A percentile compares a stretch with the other conserved stretches of the same genome.
These are phyloP conservation scores for Gossypium laxum DNA, from an alignment of 441 rosid species.

Conservation along the genomic window DNA sequence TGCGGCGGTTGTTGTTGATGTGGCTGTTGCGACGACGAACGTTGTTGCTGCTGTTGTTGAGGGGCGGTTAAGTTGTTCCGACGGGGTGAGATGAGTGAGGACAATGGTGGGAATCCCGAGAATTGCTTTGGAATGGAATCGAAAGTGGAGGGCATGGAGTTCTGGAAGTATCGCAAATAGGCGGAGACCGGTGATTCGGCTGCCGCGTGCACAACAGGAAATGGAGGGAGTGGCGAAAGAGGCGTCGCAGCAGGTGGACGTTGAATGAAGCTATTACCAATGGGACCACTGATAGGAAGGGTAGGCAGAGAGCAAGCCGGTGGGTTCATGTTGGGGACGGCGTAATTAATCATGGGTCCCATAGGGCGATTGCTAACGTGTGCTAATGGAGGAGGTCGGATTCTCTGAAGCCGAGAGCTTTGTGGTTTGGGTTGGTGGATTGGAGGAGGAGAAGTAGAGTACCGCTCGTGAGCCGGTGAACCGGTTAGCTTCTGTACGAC, in stretches of 20 bases:
- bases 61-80: slow-evolving; percentile 38
- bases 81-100: slow-evolving; percentile 54
- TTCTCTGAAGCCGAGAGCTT: slow-evolving; percentile 77
- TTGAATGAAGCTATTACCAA: slow-evolving; percentile 21
- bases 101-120: slow-evolving; percentile 49
- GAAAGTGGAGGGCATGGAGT: slow-evolving; percentile 23
- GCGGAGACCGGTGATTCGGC: slow-evolving; percentile 90
- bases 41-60: slow-evolving; percentile 16
- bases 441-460: slow-evolving; percentile 72
- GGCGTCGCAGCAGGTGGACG: slow-evolving; percentile 33
- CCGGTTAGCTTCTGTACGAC: slow-evolving; percentile 92
- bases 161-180: slow-evolving; percentile 62
- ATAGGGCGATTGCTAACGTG: slow-evolving; percentile 58
- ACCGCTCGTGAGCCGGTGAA: slow-evolving; percentile 70
- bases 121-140: slow-evolving; percentile 41
- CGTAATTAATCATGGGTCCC: slow-evolving; percentile 37
- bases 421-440: slow-evolving; percentile 61
- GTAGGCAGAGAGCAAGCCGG: background rate
- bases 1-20: slow-evolving; percentile 15
- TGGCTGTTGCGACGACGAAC: slow-evolving; percentile 20
- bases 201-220: slow-evolving; percentile 68
- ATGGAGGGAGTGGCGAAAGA: slow-evolving; percentile 74
- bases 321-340: slow-evolving; percentile 16
- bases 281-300: background rate
- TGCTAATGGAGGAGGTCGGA: slow-evolving; percentile 84